Conservation (phyloP, 2,329 filamentous ascomycete species). For the Rhynchosporium agropyri region DNA sequence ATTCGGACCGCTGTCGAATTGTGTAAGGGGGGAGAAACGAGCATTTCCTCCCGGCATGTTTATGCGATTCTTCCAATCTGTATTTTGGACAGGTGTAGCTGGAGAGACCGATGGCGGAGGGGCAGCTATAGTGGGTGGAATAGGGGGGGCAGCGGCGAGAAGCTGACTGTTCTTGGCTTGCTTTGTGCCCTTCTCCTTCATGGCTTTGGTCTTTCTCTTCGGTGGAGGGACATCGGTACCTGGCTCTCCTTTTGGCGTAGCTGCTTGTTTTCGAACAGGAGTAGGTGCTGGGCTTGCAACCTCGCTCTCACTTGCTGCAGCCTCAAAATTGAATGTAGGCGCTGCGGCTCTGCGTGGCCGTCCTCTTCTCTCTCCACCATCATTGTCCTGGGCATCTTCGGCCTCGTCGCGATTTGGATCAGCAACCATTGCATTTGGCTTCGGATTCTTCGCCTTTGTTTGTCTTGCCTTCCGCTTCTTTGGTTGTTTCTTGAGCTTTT, state of each 20-base stretch:
- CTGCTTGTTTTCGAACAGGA: conserved; percentile 54
- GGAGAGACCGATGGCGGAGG: conserved; percentile 33
- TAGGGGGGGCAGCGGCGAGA: conserved; percentile 38
- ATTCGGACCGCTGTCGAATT: conserved; percentile 32
- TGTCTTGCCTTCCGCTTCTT: conserved; percentile 48
- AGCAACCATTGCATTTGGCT: conserved; percentile 66
- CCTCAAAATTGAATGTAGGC: conserved; percentile 71
- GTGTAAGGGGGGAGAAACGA: conserved; percentile 30
- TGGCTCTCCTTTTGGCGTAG: conserved; percentile 48
- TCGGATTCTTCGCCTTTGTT: conserved; percentile 56
- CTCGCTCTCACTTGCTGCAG: conserved; percentile 63
- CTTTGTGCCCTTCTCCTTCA: conserved; percentile 39
- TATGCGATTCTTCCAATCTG: conserved; percentile 32
- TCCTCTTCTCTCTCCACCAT: conserved; percentile 61
- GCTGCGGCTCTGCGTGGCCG: conserved; percentile 64
- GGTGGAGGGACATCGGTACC: conserved; percentile 43
- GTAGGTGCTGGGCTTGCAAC: conserved; percentile 59
- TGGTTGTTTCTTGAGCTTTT: conserved; percentile 69
- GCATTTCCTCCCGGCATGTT: conserved; percentile 23
- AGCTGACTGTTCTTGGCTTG: conserved; percentile 41
- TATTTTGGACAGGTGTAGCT: conserved; percentile 27
- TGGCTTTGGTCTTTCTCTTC: conserved; percentile 44
- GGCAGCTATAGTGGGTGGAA: conserved; percentile 28
- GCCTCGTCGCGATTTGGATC: conserved; percentile 50
- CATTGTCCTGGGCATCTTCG: conserved; percentile 46